Conservation (phyloP, 2,329 filamentous ascomycete species). For the Aureobasidium sp. region DNA sequence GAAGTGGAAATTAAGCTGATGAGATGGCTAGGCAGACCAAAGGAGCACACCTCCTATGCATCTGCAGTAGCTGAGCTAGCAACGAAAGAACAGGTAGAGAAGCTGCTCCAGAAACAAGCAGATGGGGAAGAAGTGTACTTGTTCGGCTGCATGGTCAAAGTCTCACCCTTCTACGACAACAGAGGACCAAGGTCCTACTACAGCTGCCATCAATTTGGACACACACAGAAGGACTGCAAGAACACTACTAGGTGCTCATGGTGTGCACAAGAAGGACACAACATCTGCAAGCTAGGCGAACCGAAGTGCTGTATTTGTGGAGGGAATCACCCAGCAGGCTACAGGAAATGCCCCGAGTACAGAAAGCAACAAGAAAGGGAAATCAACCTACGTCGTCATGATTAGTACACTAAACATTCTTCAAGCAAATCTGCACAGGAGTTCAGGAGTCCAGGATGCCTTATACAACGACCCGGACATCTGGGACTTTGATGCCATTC, state of each 20-base stretch:
- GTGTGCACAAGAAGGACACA: conserved; percentile 9
- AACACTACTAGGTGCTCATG: conserved; percentile 8
- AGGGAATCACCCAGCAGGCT: background rate
- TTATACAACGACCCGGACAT: conserved; percentile 4
- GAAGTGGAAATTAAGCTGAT: conserved; percentile 8
- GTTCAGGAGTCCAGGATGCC: background rate
- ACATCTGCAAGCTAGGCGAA: background rate
- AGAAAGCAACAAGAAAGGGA: conserved; percentile 5
- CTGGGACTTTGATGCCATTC: conserved; percentile 2
- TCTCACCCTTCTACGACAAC: conserved; percentile 7
- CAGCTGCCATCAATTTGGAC: conserved; percentile 3
- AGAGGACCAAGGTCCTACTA: conserved; percentile 10
- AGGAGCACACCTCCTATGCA: background rate
- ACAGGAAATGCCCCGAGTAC: conserved; percentile 1
- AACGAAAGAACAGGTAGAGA: no score
- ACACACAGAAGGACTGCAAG: conserved; percentile 7
- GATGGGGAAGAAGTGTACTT: background rate
- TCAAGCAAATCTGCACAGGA: conserved; percentile 3
- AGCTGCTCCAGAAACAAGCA: background rate
- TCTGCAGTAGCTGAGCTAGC: background rate
- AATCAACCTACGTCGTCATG: background rate
- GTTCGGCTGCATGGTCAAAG: background rate
- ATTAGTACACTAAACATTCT: conserved; percentile 8
- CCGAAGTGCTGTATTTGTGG: background rate
- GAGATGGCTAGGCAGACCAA: conserved; percentile 10